These are phyloP conservation scores for Gentiana straminea DNA, from an alignment of 257 asterid species.

Conservation along the genomic window DNA sequence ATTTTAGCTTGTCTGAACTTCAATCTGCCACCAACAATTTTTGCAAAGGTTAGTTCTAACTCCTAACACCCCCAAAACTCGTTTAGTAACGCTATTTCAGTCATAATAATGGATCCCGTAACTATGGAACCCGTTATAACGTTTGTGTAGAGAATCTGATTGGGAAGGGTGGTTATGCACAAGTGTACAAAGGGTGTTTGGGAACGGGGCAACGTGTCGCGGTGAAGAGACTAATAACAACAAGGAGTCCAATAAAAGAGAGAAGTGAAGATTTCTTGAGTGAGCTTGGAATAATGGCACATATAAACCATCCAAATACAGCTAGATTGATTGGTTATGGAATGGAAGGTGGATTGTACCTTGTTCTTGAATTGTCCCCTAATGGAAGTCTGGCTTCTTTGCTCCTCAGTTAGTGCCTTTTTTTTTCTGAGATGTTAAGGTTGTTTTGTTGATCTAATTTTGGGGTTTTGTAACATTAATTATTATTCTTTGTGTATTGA, in stretches of 20 bases:
- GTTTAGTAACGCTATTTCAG: too few relatives aligned
- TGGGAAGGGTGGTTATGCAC: conserved; percentile 64
- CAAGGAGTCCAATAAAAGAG: conserved; percentile 34
- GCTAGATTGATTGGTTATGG: conserved; percentile 75
- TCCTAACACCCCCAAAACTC: too few relatives aligned
- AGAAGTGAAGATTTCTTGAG: conserved; percentile 28
- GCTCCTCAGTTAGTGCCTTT: conserved; percentile 34
- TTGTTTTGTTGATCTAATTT: not conserved
- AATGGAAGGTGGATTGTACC: conserved; percentile 54
- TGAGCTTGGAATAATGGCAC: conserved; percentile 66
- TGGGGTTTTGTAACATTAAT: not conserved
- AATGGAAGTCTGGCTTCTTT: conserved; percentile 53
- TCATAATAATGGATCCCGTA: too few relatives aligned
- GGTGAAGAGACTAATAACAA: conserved; percentile 31
- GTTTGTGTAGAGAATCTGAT: conserved; percentile 41
- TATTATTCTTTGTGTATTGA: conserved; percentile 1
- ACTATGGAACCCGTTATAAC: too few relatives aligned
- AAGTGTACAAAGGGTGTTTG: conserved; percentile 59
- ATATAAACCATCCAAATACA: conserved; percentile 56
- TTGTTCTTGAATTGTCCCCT: conserved; percentile 48
- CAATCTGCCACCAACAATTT: conserved; percentile 69
- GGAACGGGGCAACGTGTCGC: conserved; percentile 48
- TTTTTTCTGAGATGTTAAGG: not conserved
- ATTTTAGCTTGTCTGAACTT: conserved; percentile 51
- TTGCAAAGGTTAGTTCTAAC: conserved; percentile 41